Conservation (phyloP, 2,329 filamentous ascomycete species). For the Periconia sp. region DNA sequence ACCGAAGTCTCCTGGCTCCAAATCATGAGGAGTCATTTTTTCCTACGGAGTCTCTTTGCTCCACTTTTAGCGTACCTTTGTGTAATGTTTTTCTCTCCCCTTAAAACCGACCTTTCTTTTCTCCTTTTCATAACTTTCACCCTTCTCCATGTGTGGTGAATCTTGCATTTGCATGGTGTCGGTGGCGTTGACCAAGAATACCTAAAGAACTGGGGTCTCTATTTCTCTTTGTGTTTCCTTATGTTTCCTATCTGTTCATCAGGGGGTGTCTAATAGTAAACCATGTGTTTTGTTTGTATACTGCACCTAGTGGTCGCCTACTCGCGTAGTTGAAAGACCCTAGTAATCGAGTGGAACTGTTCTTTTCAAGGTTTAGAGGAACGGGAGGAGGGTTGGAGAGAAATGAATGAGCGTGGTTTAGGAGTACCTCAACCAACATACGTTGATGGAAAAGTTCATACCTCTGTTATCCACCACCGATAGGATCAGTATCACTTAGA, state of each 20-base stretch:
- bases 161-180: constrained; percentile 11
- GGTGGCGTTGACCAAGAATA: constrained; percentile 5
- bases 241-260: not conserved
- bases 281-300: too few relatives aligned
- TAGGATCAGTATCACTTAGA: too few relatives aligned
- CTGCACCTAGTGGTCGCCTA: too few relatives aligned
- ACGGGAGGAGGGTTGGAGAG: too few relatives aligned
- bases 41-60: not conserved
- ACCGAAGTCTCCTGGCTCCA: not conserved
- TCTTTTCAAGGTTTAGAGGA: too few relatives aligned
- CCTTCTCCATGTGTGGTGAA: not conserved
- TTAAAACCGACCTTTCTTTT: not conserved
- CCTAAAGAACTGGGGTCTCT: not conserved
- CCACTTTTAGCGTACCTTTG: not conserved
- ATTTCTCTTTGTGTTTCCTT: not conserved
- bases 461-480: too few relatives aligned
- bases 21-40: not conserved
- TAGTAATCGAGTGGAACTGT: too few relatives aligned
- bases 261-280: too few relatives aligned
- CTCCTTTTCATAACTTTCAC: constrained; percentile 1
- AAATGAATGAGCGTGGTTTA: too few relatives aligned
- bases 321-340: too few relatives aligned
- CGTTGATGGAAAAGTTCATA: too few relatives aligned
- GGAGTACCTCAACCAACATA: too few relatives aligned
- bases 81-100: not conserved